Evolutionary conservation across 2,329 filamentous ascomycete species (phyloP).

Genomic region (Calonectria pseudoreteaudii): DNA sequence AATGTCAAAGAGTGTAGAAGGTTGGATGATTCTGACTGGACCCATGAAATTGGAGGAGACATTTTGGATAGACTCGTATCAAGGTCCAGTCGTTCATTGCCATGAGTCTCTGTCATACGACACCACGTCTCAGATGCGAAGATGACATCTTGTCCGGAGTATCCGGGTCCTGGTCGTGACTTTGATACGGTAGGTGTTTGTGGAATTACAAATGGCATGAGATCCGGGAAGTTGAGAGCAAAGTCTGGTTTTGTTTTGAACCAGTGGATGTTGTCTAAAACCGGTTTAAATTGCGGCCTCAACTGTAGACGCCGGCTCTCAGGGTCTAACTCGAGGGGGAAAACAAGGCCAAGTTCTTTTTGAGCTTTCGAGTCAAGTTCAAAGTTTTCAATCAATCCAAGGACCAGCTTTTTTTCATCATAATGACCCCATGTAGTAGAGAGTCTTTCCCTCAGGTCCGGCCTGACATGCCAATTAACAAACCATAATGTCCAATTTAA

Average conservation of each 20-base stretch:
- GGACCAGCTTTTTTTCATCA: not conserved
- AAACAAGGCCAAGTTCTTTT: not conserved
- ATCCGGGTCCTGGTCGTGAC: not conserved
- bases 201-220: not conserved
- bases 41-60: not conserved
- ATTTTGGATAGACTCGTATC: no score
- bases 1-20: not conserved
- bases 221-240: not conserved
- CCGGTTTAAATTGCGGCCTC: not conserved
- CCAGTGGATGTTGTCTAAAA: not conserved
- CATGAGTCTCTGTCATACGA: not conserved
- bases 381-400: not conserved
- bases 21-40: not conserved
- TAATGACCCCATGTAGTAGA: not conserved
- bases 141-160: not conserved
- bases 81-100: not conserved
- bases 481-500: no score
- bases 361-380: not conserved
- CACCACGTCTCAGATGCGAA: not conserved
- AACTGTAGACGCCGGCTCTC: not conserved
- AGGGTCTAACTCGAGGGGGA: not conserved
- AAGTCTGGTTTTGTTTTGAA: not conserved
- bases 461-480: not conserved
- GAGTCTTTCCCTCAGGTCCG: not conserved
- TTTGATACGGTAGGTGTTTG: not conserved